Evolutionary conservation across 108 stramenopile species (phyloP), one percentile per base, ranked within the genome.

Genomic region (Schizochytrium sp.): DNA sequence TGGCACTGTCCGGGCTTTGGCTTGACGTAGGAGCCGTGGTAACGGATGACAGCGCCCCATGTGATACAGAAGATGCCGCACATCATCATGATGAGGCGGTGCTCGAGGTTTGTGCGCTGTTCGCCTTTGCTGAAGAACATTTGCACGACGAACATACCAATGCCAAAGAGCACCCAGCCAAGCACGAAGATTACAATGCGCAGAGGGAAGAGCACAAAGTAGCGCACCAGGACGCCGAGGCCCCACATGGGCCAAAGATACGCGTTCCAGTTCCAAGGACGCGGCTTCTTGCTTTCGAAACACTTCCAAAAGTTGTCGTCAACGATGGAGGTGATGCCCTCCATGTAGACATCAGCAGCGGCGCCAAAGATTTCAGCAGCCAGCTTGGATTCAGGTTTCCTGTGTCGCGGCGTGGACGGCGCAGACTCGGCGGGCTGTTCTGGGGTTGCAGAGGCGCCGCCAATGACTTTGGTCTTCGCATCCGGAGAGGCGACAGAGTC

Each of bases 251-350:
- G 89, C 41, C 89, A 87, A 4, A 89, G 89, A 47, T 89, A 89
- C 5, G 41, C 29, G 87, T 87, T 89, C 89, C 89, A 89, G 89
- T 89, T 89, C 89, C 89, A 89, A 8, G 89, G 89, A 23, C 88
- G 44, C 23, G 89, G 76, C 34, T 58, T 28, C 4, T 43, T 19
- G 23, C 58, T 44, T 8, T 45, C 76, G 60, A 89, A 89, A 48
- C 89, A 89, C 58, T 51, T 89, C 28, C 43, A 88, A 44, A 89
- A 89, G 19, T 43, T 29, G 48, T 89, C 89, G n/a, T 89, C 87
- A 14, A 89, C 89, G 2, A 87, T 88, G 45, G 48, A 44, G 5
- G 5, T n/a, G 76, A 58, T 44, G 25, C 87, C 89, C 57, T 89
- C 88, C 58, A 28, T 59, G 87, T 83, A 83, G 48, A 83, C 51